Conservation (phyloP, 1,139 yeast genomes). For the Protomyces lactucae-debilis region DNA sequence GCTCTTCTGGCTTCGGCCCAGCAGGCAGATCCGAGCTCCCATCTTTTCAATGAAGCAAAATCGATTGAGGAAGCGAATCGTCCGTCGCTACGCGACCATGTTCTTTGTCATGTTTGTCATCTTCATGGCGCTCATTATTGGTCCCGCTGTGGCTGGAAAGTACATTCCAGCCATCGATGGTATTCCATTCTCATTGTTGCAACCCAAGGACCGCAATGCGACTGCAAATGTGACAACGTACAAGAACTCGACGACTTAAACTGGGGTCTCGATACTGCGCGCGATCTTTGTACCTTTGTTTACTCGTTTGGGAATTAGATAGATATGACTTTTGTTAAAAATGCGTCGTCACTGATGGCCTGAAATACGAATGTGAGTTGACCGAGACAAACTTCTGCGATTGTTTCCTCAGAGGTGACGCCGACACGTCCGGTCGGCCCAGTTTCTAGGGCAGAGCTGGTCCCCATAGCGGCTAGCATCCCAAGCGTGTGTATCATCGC, state of each 20-base stretch:
- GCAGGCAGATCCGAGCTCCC: slow-evolving; percentile 97
- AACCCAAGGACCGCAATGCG: slow-evolving; percentile 24
- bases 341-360: too few relatives aligned
- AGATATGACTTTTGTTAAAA: not conserved
- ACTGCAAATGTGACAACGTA: slow-evolving; percentile 18
- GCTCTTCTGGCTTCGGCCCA: slow-evolving; percentile 98
- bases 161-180: not conserved
- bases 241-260: slow-evolving; percentile 9
- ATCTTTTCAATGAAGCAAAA: slow-evolving; percentile 96
- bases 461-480: too few relatives aligned
- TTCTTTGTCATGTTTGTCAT: slow-evolving; percentile 66
- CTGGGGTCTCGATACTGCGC: not conserved
- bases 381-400: too few relatives aligned
- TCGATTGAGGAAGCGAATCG: slow-evolving; percentile 97
- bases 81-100: slow-evolving; percentile 82
- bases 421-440: too few relatives aligned
- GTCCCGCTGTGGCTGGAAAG: slow-evolving; percentile 71
- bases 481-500: too few relatives aligned
- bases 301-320: not conserved
- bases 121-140: slow-evolving; percentile 74
- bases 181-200: slow-evolving; percentile 8
- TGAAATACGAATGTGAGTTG: too few relatives aligned
- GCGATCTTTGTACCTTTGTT: not conserved
- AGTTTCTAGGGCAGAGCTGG: too few relatives aligned
- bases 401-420: too few relatives aligned